Conservation (phyloP, 208 protist species). For the Leishmania tropica region DNA sequence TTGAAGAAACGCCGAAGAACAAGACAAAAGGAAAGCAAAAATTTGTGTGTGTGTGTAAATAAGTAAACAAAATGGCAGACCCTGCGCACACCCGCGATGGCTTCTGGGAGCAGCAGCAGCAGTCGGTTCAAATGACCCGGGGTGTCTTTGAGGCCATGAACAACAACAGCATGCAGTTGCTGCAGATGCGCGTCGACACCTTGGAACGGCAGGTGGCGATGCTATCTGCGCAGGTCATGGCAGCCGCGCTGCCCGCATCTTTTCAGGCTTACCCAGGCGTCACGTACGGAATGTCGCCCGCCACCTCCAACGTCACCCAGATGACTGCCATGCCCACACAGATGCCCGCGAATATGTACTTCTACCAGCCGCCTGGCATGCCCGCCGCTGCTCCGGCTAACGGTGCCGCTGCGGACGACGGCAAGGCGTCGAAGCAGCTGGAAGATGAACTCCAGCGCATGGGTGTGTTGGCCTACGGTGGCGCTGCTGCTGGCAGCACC, state of each 20-base stretch:
- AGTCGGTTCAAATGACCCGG: slow-evolving; percentile 14
- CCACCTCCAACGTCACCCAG: slow-evolving; percentile 8
- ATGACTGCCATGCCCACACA: slow-evolving; percentile 18
- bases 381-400: slow-evolving; percentile 15
- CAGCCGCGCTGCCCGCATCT: slow-evolving; percentile 1
- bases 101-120: slow-evolving; percentile 27
- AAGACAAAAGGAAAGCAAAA: no score
- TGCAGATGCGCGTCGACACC: slow-evolving; percentile 46
- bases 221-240: slow-evolving; percentile 28
- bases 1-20: background rate
- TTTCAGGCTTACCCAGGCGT: slow-evolving; percentile 28
- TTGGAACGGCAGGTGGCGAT: slow-evolving; percentile 39
- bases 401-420: background rate
- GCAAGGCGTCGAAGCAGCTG: slow-evolving; percentile 30
- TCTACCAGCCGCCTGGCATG: slow-evolving; percentile 20
- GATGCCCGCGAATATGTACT: slow-evolving; percentile 26
- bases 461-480: slow-evolving; percentile 24
- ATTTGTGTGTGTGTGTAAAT: background rate
- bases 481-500: slow-evolving; percentile 17
- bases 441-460: slow-evolving; percentile 44
- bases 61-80: slow-evolving; percentile 22
- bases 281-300: slow-evolving; percentile 18
- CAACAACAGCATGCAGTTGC: slow-evolving; percentile 31
- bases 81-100: slow-evolving; percentile 7
- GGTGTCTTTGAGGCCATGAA: slow-evolving; percentile 30